Percentiles rank a stretch among this genome's conserved stretches.
phyloP scores from a whole-genome alignment of 2,329 filamentous ascomycete genomes.

The Amauroascus verrucosus region DNA sequence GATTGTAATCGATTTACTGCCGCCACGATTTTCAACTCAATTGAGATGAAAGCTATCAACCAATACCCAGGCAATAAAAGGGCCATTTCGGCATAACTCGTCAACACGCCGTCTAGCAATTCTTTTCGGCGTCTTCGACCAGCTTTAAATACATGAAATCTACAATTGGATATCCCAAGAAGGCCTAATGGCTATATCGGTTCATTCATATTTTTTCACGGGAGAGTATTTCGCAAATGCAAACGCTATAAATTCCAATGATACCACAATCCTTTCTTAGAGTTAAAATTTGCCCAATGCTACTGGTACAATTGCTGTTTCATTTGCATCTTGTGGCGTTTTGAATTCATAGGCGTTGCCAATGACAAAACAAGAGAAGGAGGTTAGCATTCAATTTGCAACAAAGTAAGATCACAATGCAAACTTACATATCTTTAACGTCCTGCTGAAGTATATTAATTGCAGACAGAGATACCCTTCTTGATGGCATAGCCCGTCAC shows the following conservation, averaged over 20 bases:
- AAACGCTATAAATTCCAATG: neutral
- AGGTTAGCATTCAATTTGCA: neutral
- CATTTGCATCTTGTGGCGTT: neutral
- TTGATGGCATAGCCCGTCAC: neutral
- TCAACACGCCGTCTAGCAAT: neutral
- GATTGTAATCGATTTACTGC: slow-evolving; percentile 9
- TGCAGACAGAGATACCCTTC: neutral
- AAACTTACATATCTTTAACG: neutral
- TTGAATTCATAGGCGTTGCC: neutral
- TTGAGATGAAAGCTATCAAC: neutral
- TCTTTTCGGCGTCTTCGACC: neutral
- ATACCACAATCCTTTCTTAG: neutral
- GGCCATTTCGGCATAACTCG: neutral
- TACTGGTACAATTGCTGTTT: neutral
- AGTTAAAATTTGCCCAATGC: neutral
- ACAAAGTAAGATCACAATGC: slow-evolving; percentile 1
- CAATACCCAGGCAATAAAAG: neutral
- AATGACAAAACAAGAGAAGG: neutral
- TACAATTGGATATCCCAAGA: neutral
- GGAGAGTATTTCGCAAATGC: neutral
- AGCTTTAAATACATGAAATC: neutral
- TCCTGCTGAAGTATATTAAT: neutral
- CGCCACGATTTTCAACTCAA: neutral
- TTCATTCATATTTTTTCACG: neutral
- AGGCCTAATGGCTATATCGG: neutral